Evolutionary conservation across 768 basidiomycete genomes (phyloP), one percentile per base, ranked within the genome.

Genomic region (Multifurca ochricompacta): DNA sequence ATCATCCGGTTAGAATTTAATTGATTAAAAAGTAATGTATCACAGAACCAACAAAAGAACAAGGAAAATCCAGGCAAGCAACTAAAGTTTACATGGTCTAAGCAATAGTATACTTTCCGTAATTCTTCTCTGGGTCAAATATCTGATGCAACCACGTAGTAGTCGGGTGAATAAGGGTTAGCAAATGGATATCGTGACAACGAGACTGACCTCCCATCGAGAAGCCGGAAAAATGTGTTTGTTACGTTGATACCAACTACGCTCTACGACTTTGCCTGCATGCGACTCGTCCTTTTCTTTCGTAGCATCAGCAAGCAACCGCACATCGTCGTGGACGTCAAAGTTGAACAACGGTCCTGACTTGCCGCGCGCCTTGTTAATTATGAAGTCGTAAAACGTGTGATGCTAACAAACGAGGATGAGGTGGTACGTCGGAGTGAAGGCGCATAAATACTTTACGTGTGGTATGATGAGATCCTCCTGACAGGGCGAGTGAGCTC

Each of bases 171-270:
- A 39, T 9, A 28, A n/a, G n/a, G n/a, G 56, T 50, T 14, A 59
- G 52, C 18, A 11, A 19, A 18, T 11, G 27, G 21, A 46, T 19
- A 14, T 14, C 31, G 30, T 41, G 40, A 39, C 5, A 21, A 43
- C 47, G 25, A 41, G n/a, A 69, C 84, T 61, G 60, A 85, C 88
- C 84, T 97, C 94, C 94, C 94, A 97, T 63, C 94, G 74, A 4
- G 90, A 93, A 1, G 92, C 92, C 14, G 95, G 95, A 67, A 98
- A 98, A 34, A 98, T 96, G 65, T 97, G 96, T 60, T 98, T 99
- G 65, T 92, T 95, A 48, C 93, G 76, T 63, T 93, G 87, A 66
- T 98, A 96, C 77, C 88, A 99, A 56, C 87, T 87, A 59, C 96
- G 73, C 69, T 98, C 96, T 6, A 97, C 94, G 9, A 99, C 96